Evolutionary conservation across 345 rosid genomes (phyloP).

Genomic region (Trapa bicornis): DNA sequence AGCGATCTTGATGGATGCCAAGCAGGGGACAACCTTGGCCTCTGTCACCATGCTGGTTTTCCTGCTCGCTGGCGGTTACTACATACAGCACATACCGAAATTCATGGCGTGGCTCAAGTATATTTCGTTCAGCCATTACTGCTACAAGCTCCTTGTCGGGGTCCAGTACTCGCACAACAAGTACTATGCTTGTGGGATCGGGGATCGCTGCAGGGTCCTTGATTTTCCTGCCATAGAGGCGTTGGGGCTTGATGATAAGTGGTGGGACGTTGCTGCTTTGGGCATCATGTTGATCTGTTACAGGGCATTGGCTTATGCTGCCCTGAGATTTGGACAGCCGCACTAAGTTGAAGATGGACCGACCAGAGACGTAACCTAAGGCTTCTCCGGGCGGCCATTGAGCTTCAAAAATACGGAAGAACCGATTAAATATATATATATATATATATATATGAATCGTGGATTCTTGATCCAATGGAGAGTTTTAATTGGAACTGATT

Average conservation of each 20-base stretch:
- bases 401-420: neutral
- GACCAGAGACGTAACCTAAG: neutral
- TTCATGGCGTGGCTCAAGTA: constrained; percentile 89
- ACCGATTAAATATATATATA: neutral
- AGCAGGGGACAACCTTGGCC: constrained; percentile 71
- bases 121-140: constrained; percentile 71
- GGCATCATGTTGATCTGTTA: constrained; percentile 58
- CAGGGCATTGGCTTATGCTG: constrained; percentile 66
- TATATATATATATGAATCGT: neutral
- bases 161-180: constrained; percentile 61
- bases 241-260: constrained; percentile 31
- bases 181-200: constrained; percentile 43
- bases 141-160: constrained; percentile 71
- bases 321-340: constrained; percentile 36
- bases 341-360: constrained; percentile 11
- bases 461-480: neutral
- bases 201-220: constrained; percentile 49
- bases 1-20: constrained; percentile 70
- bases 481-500: neutral
- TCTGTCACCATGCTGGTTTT: constrained; percentile 81
- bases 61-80: constrained; percentile 76
- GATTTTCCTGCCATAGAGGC: constrained; percentile 58
- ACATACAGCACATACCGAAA: constrained; percentile 66
- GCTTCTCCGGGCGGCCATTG: neutral
- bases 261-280: constrained; percentile 59